A percentile compares a stretch with the other conserved stretches of the same genome.
Conservation (phyloP, 176 grass and related monocot genomes). For the bread wheat (Triticum aestivum) region DNA sequence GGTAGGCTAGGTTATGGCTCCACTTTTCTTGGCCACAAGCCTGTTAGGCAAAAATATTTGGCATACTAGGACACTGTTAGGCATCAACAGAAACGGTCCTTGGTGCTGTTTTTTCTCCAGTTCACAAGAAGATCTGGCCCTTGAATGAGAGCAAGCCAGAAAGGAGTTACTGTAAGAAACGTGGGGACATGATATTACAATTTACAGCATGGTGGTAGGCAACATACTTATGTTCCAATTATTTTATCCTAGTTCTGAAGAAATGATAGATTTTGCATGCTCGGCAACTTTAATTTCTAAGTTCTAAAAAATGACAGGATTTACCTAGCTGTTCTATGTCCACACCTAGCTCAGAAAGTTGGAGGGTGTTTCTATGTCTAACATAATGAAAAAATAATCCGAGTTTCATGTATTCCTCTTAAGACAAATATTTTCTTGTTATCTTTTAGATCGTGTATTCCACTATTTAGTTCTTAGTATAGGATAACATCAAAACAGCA, state of each 20-base stretch:
- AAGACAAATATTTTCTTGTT: background rate
- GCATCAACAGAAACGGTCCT: background rate
- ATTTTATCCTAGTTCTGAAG: background rate
- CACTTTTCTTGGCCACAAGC: background rate
- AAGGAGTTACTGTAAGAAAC: background rate
- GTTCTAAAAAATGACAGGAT: background rate
- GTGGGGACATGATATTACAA: background rate
- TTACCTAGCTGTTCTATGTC: slow-evolving; percentile 1
- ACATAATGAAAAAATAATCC: background rate
- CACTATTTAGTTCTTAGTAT: background rate
- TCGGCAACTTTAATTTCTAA: background rate
- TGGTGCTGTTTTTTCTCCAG: background rate
- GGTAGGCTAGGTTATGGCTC: background rate
- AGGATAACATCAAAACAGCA: background rate
- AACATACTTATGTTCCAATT: background rate
- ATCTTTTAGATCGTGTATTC: background rate
- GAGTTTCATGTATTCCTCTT: background rate
- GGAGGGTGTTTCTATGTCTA: background rate
- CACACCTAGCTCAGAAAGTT: background rate
- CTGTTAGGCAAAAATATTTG: background rate
- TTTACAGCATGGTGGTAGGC: background rate
- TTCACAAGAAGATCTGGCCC: background rate
- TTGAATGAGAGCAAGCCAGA: background rate
- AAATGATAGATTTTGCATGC: background rate
- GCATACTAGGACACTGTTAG: background rate